Evolutionary conservation across 1,284 basidiomycete species (phyloP), one percentile per base, ranked within the genome.

Genomic region (Taiwanofungus camphoratus): DNA sequence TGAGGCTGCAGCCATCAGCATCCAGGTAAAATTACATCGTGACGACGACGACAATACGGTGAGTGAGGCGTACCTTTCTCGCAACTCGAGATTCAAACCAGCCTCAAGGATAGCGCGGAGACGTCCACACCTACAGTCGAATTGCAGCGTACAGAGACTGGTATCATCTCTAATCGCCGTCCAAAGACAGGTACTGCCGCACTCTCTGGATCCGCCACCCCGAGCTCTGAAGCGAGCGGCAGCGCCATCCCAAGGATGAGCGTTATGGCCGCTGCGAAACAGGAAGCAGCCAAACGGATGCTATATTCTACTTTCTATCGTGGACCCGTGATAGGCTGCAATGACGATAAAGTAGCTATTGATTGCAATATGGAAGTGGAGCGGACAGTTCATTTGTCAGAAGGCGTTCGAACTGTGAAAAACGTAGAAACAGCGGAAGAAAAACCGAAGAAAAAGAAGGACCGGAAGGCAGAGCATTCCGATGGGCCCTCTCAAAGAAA

Each of bases 271-370:
- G 62, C 70, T 2, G 83, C 86, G 4, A 90, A 91, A 61, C 73
- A 82, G 41, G 87, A 92, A 54, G 77, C 86, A 12, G 92, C 91
- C 0, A 76, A 75, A 45, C 69, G 77, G 21, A 73, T 72, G 23
- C 70, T 95, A 2, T 95, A 95, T 60, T 74, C 87, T 2, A 72
- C 74, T 41, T 95, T 95, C 62, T 84, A 87, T 56, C 76, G 84
- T 18, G 91, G 91, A 0, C 74, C 86, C 26, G 64, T 83, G 29
- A 59, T 84, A 38, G 70, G 73, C 5, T 71, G 75, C 8, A 71
- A 78, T 19, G 53, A 57, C 19, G 50, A 50, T 12, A 55, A 60
- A 34, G 36, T 29, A 27, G n/a, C 29, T 4, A 36, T 16, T 9
- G 27, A 26, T 19, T 30, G 40, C 29, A 29, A 40, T 5, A 13